These are phyloP conservation scores for Nicotiana knightiana DNA, from an alignment of 257 asterid genomes.

Conservation along the genomic window DNA sequence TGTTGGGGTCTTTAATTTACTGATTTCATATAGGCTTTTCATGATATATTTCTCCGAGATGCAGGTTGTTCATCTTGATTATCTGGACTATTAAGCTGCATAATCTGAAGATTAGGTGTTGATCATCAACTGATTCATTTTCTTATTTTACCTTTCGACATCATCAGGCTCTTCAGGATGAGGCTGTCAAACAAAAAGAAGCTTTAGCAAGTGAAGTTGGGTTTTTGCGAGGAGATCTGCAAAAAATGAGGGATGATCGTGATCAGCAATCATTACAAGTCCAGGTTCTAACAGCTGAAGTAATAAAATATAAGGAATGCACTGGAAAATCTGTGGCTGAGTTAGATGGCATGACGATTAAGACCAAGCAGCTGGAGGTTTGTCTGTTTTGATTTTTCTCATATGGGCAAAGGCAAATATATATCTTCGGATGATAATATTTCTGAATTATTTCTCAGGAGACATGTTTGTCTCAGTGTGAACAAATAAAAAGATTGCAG, in stretches of 20 bases:
- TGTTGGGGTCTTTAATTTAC: background rate
- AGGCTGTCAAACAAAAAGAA: constrained; percentile 66
- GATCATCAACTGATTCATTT: background rate
- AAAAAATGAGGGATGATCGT: constrained; percentile 79
- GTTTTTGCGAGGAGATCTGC: constrained; percentile 64
- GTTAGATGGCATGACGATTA: constrained; percentile 42
- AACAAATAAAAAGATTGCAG: constrained; percentile 53
- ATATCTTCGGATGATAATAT: background rate
- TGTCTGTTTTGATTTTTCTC: background rate
- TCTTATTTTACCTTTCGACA: background rate
- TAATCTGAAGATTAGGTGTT: background rate
- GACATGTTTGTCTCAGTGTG: constrained; percentile 61
- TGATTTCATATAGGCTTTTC: background rate
- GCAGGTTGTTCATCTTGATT: background rate
- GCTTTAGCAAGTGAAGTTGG: constrained; percentile 55
- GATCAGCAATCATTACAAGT: constrained; percentile 53
- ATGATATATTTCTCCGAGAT: background rate
- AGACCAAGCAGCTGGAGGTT: constrained; percentile 68
- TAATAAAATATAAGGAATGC: constrained; percentile 52
- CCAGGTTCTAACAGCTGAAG: constrained; percentile 47
- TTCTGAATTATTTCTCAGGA: constrained; percentile 35
- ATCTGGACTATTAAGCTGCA: background rate
- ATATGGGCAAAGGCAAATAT: background rate
- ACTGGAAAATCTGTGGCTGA: constrained; percentile 48
- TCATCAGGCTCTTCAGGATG: constrained; percentile 59